Evolutionary conservation across 768 basidiomycete species (phyloP).

Genomic region (Mycena olivaceomarginata): DNA sequence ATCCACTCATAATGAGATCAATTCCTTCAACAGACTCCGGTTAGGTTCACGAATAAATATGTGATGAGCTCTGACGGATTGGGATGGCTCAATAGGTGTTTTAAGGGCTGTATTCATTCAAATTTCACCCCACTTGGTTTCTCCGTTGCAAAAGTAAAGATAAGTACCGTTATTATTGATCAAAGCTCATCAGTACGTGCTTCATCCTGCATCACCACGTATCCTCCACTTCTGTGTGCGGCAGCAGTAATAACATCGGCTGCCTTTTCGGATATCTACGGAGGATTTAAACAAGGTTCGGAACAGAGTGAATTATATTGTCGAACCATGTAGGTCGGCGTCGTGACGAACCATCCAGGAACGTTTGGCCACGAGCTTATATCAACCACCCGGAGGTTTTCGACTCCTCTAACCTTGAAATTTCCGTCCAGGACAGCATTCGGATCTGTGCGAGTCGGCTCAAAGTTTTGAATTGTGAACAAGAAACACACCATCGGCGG

Average conservation of each 20-base stretch:
- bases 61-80: no score
- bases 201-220: no score
- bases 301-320: neutral
- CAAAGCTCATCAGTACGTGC: no score
- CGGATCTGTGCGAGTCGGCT: conserved; percentile 40
- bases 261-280: conserved; percentile 55
- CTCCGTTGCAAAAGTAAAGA: no score
- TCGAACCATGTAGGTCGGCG: conserved; percentile 55
- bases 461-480: neutral
- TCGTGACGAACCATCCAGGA: conserved; percentile 56
- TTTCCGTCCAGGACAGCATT: conserved; percentile 54
- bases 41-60: no score
- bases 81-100: no score
- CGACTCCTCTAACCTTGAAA: conserved; percentile 55
- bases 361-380: conserved; percentile 54
- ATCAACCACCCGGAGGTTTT: conserved; percentile 55
- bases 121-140: no score
- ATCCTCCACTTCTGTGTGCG: neutral
- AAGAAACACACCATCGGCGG: conserved; percentile 47
- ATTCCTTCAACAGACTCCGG: no score
- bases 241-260: conserved; percentile 51
- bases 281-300: neutral
- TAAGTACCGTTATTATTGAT: no score
- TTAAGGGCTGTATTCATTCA: no score
- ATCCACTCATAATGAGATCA: no score